These are phyloP conservation scores for Euclidium syriacum DNA, from an alignment of 345 rosid species.

Conservation along the genomic window DNA sequence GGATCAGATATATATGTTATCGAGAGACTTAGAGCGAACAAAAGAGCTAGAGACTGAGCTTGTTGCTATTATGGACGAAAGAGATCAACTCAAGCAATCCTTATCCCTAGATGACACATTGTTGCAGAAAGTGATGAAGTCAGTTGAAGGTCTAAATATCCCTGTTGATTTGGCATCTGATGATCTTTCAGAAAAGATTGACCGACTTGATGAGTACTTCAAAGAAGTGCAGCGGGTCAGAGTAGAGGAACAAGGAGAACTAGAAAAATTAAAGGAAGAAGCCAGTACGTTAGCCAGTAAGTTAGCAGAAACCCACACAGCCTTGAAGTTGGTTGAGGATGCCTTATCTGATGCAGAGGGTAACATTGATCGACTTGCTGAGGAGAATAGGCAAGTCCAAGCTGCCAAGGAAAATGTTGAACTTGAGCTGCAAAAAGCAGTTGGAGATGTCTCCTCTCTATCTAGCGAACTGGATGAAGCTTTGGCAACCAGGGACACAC, in stretches of 20 bases:
- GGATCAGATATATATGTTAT: slow-evolving; percentile 49
- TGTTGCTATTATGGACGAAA: slow-evolving; percentile 40
- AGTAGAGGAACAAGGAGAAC: slow-evolving; percentile 44
- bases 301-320: slow-evolving; percentile 45
- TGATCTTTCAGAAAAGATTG: slow-evolving; percentile 59
- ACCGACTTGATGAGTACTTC: slow-evolving; percentile 52
- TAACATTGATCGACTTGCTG: slow-evolving; percentile 39
- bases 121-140: slow-evolving; percentile 46
- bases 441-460: slow-evolving; percentile 45
- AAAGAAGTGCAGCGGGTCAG: slow-evolving; percentile 52
- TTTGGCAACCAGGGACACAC: slow-evolving; percentile 41
- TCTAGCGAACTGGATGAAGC: slow-evolving; percentile 48
- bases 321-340: slow-evolving; percentile 47
- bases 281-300: slow-evolving; percentile 34
- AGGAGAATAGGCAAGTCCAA: slow-evolving; percentile 51
- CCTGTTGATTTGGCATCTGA: slow-evolving; percentile 44
- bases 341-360: slow-evolving; percentile 49
- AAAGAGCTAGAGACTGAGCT: slow-evolving; percentile 64
- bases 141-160: slow-evolving; percentile 43
- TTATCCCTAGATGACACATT: slow-evolving; percentile 49
- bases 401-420: slow-evolving; percentile 43
- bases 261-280: slow-evolving; percentile 47
- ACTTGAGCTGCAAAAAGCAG: slow-evolving; percentile 54
- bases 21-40: slow-evolving; percentile 46
- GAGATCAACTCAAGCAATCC: slow-evolving; percentile 56